Percentiles rank a stretch among this genome's conserved stretches.
Evolutionary conservation across 345 rosid genomes (phyloP).

Genomic region (Citrus hindsii): DNA sequence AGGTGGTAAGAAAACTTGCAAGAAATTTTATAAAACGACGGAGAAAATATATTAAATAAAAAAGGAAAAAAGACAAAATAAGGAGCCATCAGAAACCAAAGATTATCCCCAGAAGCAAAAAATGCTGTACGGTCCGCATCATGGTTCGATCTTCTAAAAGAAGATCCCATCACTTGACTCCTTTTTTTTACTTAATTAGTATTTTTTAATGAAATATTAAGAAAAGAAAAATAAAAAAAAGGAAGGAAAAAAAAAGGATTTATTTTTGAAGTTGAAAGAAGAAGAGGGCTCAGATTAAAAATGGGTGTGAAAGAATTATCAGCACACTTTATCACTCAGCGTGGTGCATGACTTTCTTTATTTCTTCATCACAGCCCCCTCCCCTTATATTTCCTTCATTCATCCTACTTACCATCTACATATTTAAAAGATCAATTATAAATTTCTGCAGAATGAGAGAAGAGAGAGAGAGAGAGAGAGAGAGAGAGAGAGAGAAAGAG

Average conservation of each 20-base stretch:
- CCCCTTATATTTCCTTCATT: neutral
- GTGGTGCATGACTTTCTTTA: slow-evolving; percentile 65
- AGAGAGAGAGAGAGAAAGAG: too few relatives aligned
- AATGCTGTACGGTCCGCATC: slow-evolving; percentile 61
- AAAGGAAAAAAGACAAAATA: neutral
- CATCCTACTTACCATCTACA: too few relatives aligned
- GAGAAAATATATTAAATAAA: too few relatives aligned
- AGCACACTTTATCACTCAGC: slow-evolving; percentile 44
- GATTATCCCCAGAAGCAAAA: slow-evolving; percentile 40
- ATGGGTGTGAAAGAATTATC: slow-evolving; percentile 49
- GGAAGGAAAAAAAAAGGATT: too few relatives aligned
- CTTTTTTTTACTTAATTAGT: neutral
- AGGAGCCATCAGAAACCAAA: slow-evolving; percentile 58
- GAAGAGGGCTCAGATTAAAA: slow-evolving; percentile 38
- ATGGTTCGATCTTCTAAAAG: slow-evolving; percentile 32
- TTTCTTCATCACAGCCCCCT: slow-evolving; percentile 40
- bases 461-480: too few relatives aligned
- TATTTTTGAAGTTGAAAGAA: neutral
- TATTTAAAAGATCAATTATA: too few relatives aligned
- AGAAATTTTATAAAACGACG: too few relatives aligned
- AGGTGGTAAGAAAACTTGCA: too few relatives aligned
- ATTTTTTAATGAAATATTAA: neutral
- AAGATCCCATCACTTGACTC: slow-evolving; percentile 43
- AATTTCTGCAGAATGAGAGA: too few relatives aligned
- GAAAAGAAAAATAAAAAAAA: too few relatives aligned